Percentiles rank a stretch among this genome's conserved stretches.
phyloP scores from a whole-genome alignment of 2,329 filamentous ascomycete species.

The Colletotrichum sp. region DNA sequence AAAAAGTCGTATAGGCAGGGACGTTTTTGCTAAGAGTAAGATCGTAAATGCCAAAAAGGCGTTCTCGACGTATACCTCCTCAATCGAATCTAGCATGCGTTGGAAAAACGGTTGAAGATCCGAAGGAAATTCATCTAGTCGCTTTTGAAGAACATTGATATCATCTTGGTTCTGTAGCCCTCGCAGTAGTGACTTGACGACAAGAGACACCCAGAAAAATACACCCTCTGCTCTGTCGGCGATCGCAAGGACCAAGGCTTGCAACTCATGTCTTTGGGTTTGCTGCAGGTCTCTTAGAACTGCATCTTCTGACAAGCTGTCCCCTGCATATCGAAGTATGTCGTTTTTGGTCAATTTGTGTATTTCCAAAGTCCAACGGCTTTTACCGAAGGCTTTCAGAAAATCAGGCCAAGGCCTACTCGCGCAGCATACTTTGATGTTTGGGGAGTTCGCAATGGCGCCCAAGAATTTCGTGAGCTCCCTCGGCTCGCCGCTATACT shows the following conservation, averaged over 20 bases:
- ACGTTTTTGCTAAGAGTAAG: background rate
- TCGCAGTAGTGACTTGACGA: conserved; percentile 20
- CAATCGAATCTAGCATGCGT: conserved; percentile 16
- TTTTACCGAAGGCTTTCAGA: conserved; percentile 25
- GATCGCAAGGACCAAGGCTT: too few species aligned
- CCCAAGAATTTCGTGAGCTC: conserved; percentile 31
- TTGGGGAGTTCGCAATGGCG: conserved; percentile 21
- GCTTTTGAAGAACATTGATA: background rate
- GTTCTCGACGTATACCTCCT: background rate
- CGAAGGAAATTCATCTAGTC: conserved; percentile 7
- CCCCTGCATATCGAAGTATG: conserved; percentile 29
- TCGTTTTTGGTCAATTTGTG: conserved; percentile 31
- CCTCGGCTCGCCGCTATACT: conserved; percentile 35
- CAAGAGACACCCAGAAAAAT: conserved; percentile 36
- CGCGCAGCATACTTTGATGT: conserved; percentile 36
- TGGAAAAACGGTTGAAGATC: conserved; percentile 22
- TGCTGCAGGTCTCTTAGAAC: too few species aligned
- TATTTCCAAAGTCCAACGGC: conserved; percentile 22
- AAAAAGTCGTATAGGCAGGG: too few species aligned
- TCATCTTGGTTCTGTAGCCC: conserved; percentile 19
- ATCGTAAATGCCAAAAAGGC: background rate
- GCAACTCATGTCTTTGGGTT: too few species aligned
- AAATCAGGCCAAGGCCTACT: conserved; percentile 36
- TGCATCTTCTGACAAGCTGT: too few species aligned
- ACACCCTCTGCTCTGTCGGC: conserved; percentile 34